Base-by-base conservation (phyloP, 2,329 filamentous ascomycete species). In the Colletotrichum godetiae region DNA sequence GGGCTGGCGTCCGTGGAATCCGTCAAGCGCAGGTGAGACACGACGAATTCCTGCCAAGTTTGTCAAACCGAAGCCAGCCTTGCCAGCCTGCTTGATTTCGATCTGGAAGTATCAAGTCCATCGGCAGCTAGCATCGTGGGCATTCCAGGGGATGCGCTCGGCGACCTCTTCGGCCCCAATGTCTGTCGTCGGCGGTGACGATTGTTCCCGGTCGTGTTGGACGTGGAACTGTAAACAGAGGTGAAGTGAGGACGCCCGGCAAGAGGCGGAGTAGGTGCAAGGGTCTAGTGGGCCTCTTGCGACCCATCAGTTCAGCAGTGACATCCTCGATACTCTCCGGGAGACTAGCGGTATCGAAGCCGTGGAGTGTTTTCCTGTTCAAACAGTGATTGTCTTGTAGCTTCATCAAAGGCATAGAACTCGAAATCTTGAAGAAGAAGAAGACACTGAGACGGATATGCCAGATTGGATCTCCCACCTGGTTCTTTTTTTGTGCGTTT, bases 301-400 rank as follows among this genome's bases (percentile, higher is more conserved):
- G 71, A 61, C 67, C 71, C 71, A 73, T 65, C 67, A 53, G 67
- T 64, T 63, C 58, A 58, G 62, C 46, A 73, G 59, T 57, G 67
- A 70, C 37, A 52, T 31, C 33, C 35, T 33, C 35, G 27, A 68
- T 52, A 31, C 66, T n/a, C 27, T 60, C 55, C 42, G 60, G 67
- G 71, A 67, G 70, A 66, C 49, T 35, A 46, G 24, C 46, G 46
- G 37, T 29, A 42, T 12, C 46, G n/a, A n/a, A 8, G 19, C 24
- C 24, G 27, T 56, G 22, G 33, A 11, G 37, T 37, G 33, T 31
- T 57, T n/a, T 12, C 15, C 10, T 35, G n/a, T 27, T 5, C 24
- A 42, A 31, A 15, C 3, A 4, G 7, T 0, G 35, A 27, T 35
- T 12, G 49, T 62, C 5, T 24, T 22, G 29, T 29, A n/a, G 52